These are phyloP conservation scores for Fusarium liriodendri DNA, from an alignment of 2,329 filamentous ascomycete genomes.

Conservation along the genomic window DNA sequence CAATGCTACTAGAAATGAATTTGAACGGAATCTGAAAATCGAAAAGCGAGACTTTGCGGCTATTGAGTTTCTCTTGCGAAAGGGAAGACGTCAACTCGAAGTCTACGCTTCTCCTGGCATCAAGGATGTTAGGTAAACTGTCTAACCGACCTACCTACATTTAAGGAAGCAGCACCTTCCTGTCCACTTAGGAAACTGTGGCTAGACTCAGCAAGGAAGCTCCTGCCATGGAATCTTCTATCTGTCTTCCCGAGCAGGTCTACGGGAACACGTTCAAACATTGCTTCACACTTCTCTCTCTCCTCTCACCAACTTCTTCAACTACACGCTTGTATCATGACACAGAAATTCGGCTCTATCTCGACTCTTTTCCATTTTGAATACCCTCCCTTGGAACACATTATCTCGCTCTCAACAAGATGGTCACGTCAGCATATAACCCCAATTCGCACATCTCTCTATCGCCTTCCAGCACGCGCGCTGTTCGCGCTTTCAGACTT, in stretches of 20 bases:
- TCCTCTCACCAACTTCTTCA: constrained; percentile 10
- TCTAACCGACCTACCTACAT: neutral
- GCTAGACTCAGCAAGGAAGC: neutral
- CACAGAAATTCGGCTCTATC: constrained; percentile 1
- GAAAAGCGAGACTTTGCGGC: constrained; percentile 88
- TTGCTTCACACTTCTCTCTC: neutral
- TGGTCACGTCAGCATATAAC: constrained; percentile 47
- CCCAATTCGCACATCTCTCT: constrained; percentile 36
- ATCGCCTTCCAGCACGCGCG: constrained; percentile 26
- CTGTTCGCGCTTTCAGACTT: constrained; percentile 12
- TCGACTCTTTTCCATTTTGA: constrained; percentile 27
- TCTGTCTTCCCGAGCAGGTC: constrained; percentile 2
- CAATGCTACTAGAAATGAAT: constrained; percentile 71
- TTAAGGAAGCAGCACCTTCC: neutral
- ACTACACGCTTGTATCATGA: constrained; percentile 25
- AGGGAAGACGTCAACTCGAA: constrained; percentile 84
- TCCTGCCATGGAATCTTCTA: neutral
- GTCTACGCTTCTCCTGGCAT: constrained; percentile 84
- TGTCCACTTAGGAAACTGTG: neutral
- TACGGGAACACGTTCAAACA: neutral
- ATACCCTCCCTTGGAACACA: constrained; percentile 37
- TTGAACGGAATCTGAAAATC: constrained; percentile 74
- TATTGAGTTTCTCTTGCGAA: constrained; percentile 86
- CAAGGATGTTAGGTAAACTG: constrained; percentile 70
- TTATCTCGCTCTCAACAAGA: constrained; percentile 30